A percentile compares a stretch with the other conserved stretches of the same genome.
Evolutionary conservation across 306 rosid species (phyloP).

Genomic region (Quercus gilva): DNA sequence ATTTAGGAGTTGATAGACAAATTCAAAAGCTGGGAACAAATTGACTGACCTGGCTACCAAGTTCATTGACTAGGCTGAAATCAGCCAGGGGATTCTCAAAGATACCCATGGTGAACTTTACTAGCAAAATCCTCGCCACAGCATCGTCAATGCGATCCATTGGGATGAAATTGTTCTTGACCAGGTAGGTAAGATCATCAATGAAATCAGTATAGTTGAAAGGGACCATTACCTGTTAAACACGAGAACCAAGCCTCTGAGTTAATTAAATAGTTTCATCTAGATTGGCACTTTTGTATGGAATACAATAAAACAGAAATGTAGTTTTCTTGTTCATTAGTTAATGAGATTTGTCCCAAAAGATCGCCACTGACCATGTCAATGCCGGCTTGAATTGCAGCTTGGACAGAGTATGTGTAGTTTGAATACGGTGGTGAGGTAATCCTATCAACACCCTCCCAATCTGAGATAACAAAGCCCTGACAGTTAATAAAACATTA

Average conservation of each 20-base stretch:
- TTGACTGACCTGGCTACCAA: slow-evolving; percentile 82
- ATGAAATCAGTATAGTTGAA: slow-evolving; percentile 62
- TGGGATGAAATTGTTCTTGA: slow-evolving; percentile 68
- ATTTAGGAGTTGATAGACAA: not conserved
- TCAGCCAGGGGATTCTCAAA: slow-evolving; percentile 90
- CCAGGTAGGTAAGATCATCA: slow-evolving; percentile 62
- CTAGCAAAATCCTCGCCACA: slow-evolving; percentile 75
- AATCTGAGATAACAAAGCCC: slow-evolving; percentile 99
- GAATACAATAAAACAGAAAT: not conserved
- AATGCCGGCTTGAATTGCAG: slow-evolving; percentile 78
- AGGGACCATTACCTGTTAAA: slow-evolving; percentile 86
- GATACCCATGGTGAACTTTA: slow-evolving; percentile 89
- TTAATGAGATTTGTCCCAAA: slow-evolving; percentile 17
- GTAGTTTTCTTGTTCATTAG: slow-evolving; percentile 3
- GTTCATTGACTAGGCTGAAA: slow-evolving; percentile 79
- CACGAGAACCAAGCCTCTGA: slow-evolving; percentile 22
- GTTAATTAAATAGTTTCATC: slow-evolving; percentile 2
- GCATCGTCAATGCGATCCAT: slow-evolving; percentile 93
- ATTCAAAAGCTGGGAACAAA: not conserved
- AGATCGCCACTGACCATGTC: slow-evolving; percentile 73
- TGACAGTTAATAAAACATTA: slow-evolving; percentile 38
- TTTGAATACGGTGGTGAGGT: slow-evolving; percentile 74
- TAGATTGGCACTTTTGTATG: slow-evolving; percentile 14
- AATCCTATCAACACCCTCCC: slow-evolving; percentile 89
- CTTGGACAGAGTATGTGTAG: slow-evolving; percentile 83